A percentile compares a stretch with the other conserved stretches of the same genome.
Conservation (phyloP, 2,329 filamentous ascomycete species). For the Gnomoniopsis smithogilvyi region DNA sequence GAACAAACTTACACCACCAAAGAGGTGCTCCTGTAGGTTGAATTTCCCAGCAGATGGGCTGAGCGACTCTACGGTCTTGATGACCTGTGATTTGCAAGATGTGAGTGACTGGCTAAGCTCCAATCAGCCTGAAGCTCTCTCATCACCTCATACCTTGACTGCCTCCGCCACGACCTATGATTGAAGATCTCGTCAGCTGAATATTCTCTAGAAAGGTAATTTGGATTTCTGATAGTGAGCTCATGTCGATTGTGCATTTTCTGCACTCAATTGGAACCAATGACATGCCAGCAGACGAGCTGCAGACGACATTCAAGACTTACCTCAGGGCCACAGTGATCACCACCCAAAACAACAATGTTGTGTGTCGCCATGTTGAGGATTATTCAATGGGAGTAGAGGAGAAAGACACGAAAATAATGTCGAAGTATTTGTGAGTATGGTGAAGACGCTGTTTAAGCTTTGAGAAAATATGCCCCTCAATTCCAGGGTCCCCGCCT, state of each 20-base stretch:
- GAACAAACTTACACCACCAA: slow-evolving; percentile 75
- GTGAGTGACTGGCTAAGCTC: neutral
- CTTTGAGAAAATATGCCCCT: slow-evolving; percentile 11
- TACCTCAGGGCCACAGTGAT: slow-evolving; percentile 86
- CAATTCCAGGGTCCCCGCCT: slow-evolving; percentile 10
- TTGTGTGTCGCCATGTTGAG: slow-evolving; percentile 64
- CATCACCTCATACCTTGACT: slow-evolving; percentile 62
- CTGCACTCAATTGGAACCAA: no score
- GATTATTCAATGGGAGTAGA: neutral
- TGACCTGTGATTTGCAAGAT: slow-evolving; percentile 36
- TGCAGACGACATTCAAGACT: slow-evolving; percentile 23
- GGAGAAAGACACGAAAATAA: neutral
- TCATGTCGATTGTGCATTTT: neutral
- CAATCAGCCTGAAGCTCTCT: slow-evolving; percentile 1
- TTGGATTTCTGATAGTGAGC: neutral
- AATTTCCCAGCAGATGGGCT: slow-evolving; percentile 71
- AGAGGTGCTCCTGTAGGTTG: slow-evolving; percentile 83
- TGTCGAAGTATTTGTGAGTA: neutral
- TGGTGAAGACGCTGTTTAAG: neutral
- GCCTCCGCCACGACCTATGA: slow-evolving; percentile 75
- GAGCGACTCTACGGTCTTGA: slow-evolving; percentile 73
- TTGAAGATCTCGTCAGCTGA: slow-evolving; percentile 19
- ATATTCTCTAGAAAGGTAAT: neutral
- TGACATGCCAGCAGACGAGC: neutral
- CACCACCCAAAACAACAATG: slow-evolving; percentile 77